Percentiles rank a stretch among this genome's conserved stretches.
Evolutionary conservation across 257 asterid genomes (phyloP).

Genomic region (Solanum habrochaites): DNA sequence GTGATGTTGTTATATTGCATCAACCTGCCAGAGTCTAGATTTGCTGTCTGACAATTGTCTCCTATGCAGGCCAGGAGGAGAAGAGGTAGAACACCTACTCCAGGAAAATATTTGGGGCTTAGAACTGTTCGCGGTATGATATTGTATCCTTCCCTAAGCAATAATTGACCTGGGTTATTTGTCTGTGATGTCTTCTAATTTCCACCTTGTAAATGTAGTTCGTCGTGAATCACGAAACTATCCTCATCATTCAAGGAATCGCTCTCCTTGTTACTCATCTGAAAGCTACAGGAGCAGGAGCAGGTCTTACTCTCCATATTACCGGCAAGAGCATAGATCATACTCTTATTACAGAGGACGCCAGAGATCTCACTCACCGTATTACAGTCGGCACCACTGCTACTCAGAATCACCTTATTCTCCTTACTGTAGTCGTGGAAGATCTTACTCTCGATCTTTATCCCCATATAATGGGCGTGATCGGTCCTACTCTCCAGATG

Average conservation of each 20-base stretch:
- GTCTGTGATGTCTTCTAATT: background rate
- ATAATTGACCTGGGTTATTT: background rate
- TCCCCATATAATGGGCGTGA: slow-evolving; percentile 46
- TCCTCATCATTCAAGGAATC: slow-evolving; percentile 29
- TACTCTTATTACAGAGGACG: slow-evolving; percentile 5
- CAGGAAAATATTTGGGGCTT: slow-evolving; percentile 76
- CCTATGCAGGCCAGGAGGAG: slow-evolving; percentile 62
- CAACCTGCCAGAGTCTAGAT: background rate
- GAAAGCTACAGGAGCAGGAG: slow-evolving; percentile 38
- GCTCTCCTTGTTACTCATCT: slow-evolving; percentile 40
- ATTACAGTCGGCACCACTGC: background rate
- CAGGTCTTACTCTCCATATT: slow-evolving; percentile 11
- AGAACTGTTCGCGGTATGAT: slow-evolving; percentile 43
- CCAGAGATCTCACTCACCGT: slow-evolving; percentile 17
- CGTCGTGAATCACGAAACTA: slow-evolving; percentile 42
- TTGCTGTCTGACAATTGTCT: background rate
- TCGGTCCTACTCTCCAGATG: slow-evolving; percentile 36
- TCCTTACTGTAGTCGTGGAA: slow-evolving; percentile 21
- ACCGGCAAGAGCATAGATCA: background rate
- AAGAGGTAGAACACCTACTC: slow-evolving; percentile 92
- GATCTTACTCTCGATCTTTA: slow-evolving; percentile 44
- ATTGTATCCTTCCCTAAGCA: background rate
- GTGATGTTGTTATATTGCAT: background rate
- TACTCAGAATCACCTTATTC: slow-evolving; percentile 8
- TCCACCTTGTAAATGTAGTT: slow-evolving; percentile 11